Evolutionary conservation across 1,284 basidiomycete genomes (phyloP), one percentile per base, ranked within the genome.

Genomic region (Moesziomyces globuligerus): DNA sequence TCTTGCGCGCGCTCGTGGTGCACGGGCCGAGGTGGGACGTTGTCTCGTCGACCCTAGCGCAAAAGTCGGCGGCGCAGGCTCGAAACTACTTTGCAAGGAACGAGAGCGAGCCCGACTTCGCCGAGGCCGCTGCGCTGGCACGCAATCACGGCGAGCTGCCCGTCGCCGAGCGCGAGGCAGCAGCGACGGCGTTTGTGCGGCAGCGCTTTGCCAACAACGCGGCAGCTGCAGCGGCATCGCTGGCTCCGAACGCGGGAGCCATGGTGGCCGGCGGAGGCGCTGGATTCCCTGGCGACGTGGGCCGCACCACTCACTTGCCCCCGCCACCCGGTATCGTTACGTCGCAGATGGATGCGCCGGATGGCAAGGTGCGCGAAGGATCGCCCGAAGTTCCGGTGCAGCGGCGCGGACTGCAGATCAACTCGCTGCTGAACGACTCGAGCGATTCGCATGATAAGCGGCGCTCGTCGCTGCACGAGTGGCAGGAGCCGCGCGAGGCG

Each of bases 1-100:
- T 93, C 81, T 79, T 90, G 51, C 84, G 86, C 29, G 85, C 92
- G 28, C 85, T 93, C 15, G 84, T 85, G 15, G 85, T 88, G 64
- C 86, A 91, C 79, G 91, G 91, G 37, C 87, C 88, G 69, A 88
- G 93, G 75, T 91, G 90, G 82, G 88, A 89, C 66, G 86, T 87
- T 17, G 90, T 94, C 44, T 88, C 91, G 1, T 86, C 88, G 4
- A 87, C 87, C 7, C 87, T 94, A 84, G 88, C 88, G 8, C 89
- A 88, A 78, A 93, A 93, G 88, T 91, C 90, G 9, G 87, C 88
- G 4, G 85, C 88, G 8, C 91, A 93, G 85, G 90, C 91, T 45
- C 86, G 86, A 60, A 89, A 89, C 76, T 92, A 86, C 80, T 89
- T 88, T 55, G 60, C 75, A 18, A 64, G 62, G 40, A 81, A 81